Conservation (phyloP, 495 filamentous ascomycete species). For the Lentithecium fluviatile region DNA sequence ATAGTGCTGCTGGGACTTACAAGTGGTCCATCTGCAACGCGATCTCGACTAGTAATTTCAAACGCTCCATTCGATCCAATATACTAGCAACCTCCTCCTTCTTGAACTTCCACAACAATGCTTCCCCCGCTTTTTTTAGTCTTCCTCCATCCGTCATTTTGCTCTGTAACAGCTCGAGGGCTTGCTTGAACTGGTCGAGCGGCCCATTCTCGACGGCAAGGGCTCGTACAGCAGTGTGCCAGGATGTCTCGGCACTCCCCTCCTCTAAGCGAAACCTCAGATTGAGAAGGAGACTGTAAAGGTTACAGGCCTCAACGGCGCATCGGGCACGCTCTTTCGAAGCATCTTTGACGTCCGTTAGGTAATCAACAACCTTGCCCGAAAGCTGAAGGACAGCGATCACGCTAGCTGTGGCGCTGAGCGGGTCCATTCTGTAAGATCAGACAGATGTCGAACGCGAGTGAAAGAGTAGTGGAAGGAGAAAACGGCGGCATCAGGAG, state of each 20-base stretch:
- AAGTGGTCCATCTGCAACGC: conserved; percentile 39
- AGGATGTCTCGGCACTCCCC: conserved; percentile 17
- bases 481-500: too few relatives aligned
- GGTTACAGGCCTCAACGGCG: conserved; percentile 31
- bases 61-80: conserved; percentile 36
- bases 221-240: conserved; percentile 27
- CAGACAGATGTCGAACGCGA: not conserved
- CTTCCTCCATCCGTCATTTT: conserved; percentile 26
- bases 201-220: conserved; percentile 34
- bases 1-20: conserved; percentile 24
- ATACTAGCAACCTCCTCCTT: conserved; percentile 9
- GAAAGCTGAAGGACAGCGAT: conserved; percentile 34
- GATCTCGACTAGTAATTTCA: conserved; percentile 31
- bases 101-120: conserved; percentile 35
- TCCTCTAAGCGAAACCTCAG: conserved; percentile 34
- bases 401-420: conserved; percentile 34
- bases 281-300: conserved; percentile 33
- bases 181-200: conserved; percentile 33
- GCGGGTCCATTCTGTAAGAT: conserved; percentile 25
- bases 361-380: conserved; percentile 34
- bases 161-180: conserved; percentile 30
- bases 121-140: conserved; percentile 22
- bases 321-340: conserved; percentile 34
- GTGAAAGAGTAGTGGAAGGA: too few relatives aligned
- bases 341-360: conserved; percentile 39